Evolutionary conservation across 345 rosid genomes (phyloP), one percentile per base, ranked within the genome.

Genomic region (Aegle marmelos): DNA sequence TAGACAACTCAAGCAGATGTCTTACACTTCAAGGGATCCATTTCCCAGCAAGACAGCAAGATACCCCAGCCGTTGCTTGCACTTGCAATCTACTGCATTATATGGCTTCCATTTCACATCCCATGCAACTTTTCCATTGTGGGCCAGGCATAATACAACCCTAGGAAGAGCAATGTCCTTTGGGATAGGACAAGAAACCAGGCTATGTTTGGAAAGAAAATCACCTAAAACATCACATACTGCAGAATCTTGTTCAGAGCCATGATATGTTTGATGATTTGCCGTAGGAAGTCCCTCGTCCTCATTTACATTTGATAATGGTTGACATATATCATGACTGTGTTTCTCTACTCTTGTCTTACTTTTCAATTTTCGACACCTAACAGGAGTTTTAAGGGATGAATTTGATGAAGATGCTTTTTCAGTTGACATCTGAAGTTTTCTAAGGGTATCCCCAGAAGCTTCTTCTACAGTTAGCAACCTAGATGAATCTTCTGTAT

Each of bases 1-100:
- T 61, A 68, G 30, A 39, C 8, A 74, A 76, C 16, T 19, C 58
- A 77, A 79, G 76, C 69, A 84, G 81, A 71, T 72, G 65, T 39
- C 93, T 91, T 90, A 96, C 97, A 94, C 97, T 90, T 96, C 99
- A 68, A 96, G 69, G 64, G 95, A 91, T 80, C 99, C 98, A 81
- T 89, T 90, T 80, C 98, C 99, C 25, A 94, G 90, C 84, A 94
- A 74, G 84, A 92, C 97, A 69, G 97, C 98, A 82, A 96, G 92
- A 83, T 89, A 96, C 24, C 99, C 98, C 95, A 96, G 88, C 70
- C 87, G 88, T 61, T 88, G 90, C 79, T 79, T 82, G 87, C 78
- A 84, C 80, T 78, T 65, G 76, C 89, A 82, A 78, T 84, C 82
- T 57, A 82, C 75, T 54, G 31, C 73, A 83, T 76, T 73, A 72